Evolutionary conservation across 257 asterid genomes (phyloP).

Genomic region (Nicotiana undulata): DNA sequence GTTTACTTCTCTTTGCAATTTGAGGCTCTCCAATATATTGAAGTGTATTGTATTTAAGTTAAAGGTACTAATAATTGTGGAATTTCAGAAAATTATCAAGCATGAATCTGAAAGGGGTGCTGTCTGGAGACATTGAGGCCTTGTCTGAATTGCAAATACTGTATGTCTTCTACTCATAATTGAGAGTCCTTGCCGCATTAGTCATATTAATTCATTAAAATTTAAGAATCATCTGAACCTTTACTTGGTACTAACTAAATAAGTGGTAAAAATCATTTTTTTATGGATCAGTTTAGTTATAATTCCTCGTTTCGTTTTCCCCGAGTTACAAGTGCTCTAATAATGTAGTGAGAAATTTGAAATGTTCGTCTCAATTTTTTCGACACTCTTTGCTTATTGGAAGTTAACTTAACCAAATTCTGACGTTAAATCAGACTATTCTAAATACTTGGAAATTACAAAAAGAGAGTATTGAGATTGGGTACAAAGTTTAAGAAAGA

Average conservation of each 20-base stretch:
- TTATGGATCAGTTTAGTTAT: not conserved
- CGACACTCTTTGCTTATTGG: not conserved
- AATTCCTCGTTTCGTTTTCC: not conserved
- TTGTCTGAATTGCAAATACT: conserved; percentile 1
- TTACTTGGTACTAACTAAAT: not conserved
- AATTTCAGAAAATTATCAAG: conserved; percentile 7
- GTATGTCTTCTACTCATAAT: not conserved
- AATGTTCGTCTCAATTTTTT: not conserved
- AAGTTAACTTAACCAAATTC: not conserved
- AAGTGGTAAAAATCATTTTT: not conserved
- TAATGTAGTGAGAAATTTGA: not conserved
- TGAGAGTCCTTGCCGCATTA: not conserved
- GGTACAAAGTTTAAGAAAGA: too few species aligned
- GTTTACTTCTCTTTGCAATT: not conserved
- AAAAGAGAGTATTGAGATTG: not conserved
- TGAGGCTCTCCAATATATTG: not conserved
- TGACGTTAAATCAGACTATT: not conserved
- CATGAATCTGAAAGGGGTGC: conserved; percentile 2
- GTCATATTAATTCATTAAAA: not conserved
- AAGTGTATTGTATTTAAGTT: not conserved
- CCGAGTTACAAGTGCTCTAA: too few species aligned
- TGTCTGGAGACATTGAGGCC: conserved; percentile 7
- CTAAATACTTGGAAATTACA: not conserved
- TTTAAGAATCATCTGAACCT: not conserved
- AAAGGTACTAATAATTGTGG: not conserved